A percentile compares a stretch with the other conserved stretches of the same genome.
These are phyloP conservation scores for Yarrowia phangngaensis DNA, from an alignment of 805 yeast genomes.

Conservation along the genomic window DNA sequence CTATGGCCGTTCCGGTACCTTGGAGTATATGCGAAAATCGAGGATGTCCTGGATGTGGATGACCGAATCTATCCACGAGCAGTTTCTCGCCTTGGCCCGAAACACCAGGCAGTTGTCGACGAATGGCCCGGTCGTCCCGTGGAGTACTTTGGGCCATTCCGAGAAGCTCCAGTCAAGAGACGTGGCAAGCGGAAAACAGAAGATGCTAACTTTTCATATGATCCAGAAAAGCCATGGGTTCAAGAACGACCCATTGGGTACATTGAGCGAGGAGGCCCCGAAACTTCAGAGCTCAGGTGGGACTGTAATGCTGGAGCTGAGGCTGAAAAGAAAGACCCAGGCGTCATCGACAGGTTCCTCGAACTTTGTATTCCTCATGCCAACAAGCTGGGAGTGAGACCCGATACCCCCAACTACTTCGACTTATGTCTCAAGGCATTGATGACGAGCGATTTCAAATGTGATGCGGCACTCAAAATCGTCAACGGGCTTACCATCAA, in stretches of 20 bases:
- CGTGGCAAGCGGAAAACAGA: conserved; percentile 32
- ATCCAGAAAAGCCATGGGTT: conserved; percentile 51
- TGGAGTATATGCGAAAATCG: conserved; percentile 68
- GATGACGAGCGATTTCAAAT: conserved; percentile 51
- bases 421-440: conserved; percentile 64
- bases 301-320: conserved; percentile 37
- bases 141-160: conserved; percentile 51
- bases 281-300: conserved; percentile 64
- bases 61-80: conserved; percentile 81
- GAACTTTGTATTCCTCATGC: conserved; percentile 57
- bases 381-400: conserved; percentile 48
- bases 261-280: conserved; percentile 76
- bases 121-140: conserved; percentile 65
- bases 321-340: conserved; percentile 31
- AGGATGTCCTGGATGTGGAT: conserved; percentile 71
- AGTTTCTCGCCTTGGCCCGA: conserved; percentile 68
- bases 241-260: conserved; percentile 78
- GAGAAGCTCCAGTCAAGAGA: conserved; percentile 30
- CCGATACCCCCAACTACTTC: conserved; percentile 74
- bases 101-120: conserved; percentile 57
- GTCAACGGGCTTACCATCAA: conserved; percentile 53
- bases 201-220: conserved; percentile 19
- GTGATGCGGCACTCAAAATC: conserved; percentile 46
- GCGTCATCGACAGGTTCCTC: conserved; percentile 51
- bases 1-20: conserved; percentile 74